Conservation (phyloP, 345 rosid species). For the Clarkia xantiana region DNA sequence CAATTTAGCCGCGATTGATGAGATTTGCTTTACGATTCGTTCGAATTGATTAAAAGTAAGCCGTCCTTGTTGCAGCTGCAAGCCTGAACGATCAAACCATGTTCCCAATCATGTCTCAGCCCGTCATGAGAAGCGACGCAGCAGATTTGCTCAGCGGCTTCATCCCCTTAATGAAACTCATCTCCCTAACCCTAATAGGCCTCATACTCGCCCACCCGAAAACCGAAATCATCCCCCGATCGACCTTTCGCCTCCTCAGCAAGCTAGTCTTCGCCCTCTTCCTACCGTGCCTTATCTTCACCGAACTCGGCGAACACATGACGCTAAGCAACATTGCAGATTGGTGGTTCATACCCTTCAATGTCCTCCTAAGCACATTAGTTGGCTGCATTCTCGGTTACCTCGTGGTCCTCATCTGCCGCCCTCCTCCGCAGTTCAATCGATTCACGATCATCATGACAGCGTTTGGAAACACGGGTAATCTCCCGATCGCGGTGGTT, state of each 20-base stretch:
- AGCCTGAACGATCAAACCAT: too few relatives aligned
- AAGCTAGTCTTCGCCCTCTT: constrained; percentile 83
- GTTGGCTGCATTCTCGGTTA: constrained; percentile 56
- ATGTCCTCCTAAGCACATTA: constrained; percentile 55
- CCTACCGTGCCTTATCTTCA: constrained; percentile 84
- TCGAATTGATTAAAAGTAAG: too few relatives aligned
- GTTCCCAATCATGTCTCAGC: constrained; percentile 8
- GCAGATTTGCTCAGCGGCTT: constrained; percentile 38
- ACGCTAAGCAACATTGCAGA: constrained; percentile 31
- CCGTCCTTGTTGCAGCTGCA: not conserved
- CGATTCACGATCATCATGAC: constrained; percentile 82
- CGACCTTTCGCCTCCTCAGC: constrained; percentile 72
- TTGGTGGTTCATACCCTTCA: constrained; percentile 95
- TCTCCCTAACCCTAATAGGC: constrained; percentile 58
- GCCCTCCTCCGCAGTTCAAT: constrained; percentile 64
- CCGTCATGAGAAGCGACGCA: constrained; percentile 16
- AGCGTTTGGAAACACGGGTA: constrained; percentile 87
- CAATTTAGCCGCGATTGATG: too few relatives aligned
- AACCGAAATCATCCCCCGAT: constrained; percentile 45
- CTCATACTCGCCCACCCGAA: constrained; percentile 68
- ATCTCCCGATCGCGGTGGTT: constrained; percentile 69
- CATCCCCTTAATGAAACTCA: constrained; percentile 64
- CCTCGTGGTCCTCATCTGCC: constrained; percentile 57
- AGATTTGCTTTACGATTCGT: too few relatives aligned
- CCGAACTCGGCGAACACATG: constrained; percentile 75